A percentile compares a stretch with the other conserved stretches of the same genome.
Evolutionary conservation across 2,329 filamentous ascomycete genomes (phyloP).

Genomic region (Alternaria brassicae): DNA sequence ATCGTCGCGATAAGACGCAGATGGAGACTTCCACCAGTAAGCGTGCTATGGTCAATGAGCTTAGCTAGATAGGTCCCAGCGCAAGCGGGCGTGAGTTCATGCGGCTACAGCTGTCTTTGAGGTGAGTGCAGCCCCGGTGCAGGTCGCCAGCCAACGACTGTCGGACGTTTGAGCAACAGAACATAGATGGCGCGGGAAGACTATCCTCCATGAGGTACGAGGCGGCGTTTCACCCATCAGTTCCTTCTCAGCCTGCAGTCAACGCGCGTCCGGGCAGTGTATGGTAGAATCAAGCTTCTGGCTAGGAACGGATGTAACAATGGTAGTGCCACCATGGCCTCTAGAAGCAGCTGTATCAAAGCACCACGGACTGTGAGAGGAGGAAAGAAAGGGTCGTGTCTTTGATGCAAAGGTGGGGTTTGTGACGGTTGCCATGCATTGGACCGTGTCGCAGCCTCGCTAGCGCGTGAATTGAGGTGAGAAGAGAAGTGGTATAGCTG

Average conservation of each 20-base stretch:
- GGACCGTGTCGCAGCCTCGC: not conserved
- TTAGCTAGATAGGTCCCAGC: not conserved
- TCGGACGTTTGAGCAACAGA: not conserved
- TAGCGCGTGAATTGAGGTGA: not conserved
- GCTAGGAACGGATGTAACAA: not conserved
- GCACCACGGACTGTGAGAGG: no score
- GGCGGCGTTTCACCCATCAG: constrained; percentile 28
- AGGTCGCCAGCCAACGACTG: constrained; percentile 6
- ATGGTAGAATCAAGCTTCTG: constrained; percentile 2
- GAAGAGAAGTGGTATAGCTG: constrained; percentile 2
- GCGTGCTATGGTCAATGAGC: not conserved
- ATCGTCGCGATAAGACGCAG: constrained; percentile 2
- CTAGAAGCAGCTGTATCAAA: not conserved
- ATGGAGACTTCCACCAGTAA: constrained; percentile 1
- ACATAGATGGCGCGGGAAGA: constrained; percentile 20
- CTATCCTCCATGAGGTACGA: constrained; percentile 15
- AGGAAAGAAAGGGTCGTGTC: not conserved
- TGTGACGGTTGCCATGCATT: not conserved
- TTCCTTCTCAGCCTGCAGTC: constrained; percentile 25
- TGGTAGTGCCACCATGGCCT: not conserved
- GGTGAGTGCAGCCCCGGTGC: not conserved
- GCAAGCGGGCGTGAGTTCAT: not conserved
- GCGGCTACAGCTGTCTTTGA: not conserved
- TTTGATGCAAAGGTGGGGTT: not conserved
- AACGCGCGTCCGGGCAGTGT: constrained; percentile 15